phyloP scores from a whole-genome alignment of 257 asterid species.

The Knoxia roxburghii region DNA sequence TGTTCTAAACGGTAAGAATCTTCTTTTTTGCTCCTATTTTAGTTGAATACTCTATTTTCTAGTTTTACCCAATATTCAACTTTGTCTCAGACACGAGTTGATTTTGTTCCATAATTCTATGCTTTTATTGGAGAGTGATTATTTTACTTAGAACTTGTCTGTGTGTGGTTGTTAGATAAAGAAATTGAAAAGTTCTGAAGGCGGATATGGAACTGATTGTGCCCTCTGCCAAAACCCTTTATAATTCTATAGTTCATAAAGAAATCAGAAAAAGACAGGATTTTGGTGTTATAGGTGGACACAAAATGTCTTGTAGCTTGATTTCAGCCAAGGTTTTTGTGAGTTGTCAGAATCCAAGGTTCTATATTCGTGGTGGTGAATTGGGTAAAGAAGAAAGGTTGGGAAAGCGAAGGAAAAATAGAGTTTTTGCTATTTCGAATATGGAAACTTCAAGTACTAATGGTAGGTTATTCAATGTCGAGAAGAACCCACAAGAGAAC shows the following conservation, averaged over 20 bases:
- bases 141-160: not conserved
- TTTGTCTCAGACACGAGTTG: not conserved
- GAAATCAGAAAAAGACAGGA: slow-evolving; percentile 14
- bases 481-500: slow-evolving; percentile 17
- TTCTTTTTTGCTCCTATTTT: not conserved
- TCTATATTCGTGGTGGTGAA: slow-evolving; percentile 15
- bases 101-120: not conserved
- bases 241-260: slow-evolving; percentile 20
- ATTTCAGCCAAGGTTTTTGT: slow-evolving; percentile 14
- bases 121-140: not conserved
- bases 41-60: not conserved
- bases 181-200: slow-evolving; percentile 2
- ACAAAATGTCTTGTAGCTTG: slow-evolving; percentile 14
- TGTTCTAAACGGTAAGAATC: slow-evolving; percentile 12
- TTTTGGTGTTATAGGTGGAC: slow-evolving; percentile 21
- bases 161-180: not conserved
- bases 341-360: slow-evolving; percentile 14
- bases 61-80: not conserved
- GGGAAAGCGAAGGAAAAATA: slow-evolving; percentile 22
- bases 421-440: slow-evolving; percentile 45
- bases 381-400: slow-evolving; percentile 22
- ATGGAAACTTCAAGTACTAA: slow-evolving; percentile 35
- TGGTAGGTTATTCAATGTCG: slow-evolving; percentile 38
- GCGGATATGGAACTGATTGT: slow-evolving; percentile 47
- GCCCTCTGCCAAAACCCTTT: slow-evolving; percentile 45